Evolutionary conservation across 371 early-diverging fungal genomes (phyloP).

Genomic region (Mucor racemosus): DNA sequence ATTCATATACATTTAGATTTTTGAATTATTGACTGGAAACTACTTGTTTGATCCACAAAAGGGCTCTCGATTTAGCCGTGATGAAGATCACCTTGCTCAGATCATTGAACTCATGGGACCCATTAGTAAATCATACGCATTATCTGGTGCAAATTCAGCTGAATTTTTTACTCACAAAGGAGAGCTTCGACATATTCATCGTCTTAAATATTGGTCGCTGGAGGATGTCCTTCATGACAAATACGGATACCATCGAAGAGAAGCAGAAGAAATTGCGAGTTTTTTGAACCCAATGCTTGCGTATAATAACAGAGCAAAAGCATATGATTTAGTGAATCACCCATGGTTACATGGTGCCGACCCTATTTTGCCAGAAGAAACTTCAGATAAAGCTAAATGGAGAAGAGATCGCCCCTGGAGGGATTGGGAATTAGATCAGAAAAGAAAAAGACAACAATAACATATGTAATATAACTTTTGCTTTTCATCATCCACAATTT

Average conservation of each 20-base stretch:
- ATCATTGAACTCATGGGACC: constrained; percentile 92
- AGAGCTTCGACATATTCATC: constrained; percentile 84
- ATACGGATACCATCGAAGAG: constrained; percentile 64
- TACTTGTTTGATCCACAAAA: constrained; percentile 94
- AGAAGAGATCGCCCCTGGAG: constrained; percentile 40
- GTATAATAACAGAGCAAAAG: constrained; percentile 64
- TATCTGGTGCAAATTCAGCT: constrained; percentile 74
- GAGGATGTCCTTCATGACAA: constrained; percentile 86
- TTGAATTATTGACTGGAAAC: constrained; percentile 94
- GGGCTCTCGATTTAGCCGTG: constrained; percentile 81
- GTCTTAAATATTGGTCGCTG: constrained; percentile 82
- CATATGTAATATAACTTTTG: too few relatives aligned
- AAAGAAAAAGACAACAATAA: neutral
- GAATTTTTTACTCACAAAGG: constrained; percentile 83
- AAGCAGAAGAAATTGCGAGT: constrained; percentile 63
- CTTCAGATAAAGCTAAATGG: constrained; percentile 29
- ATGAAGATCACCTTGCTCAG: constrained; percentile 98
- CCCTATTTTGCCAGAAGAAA: constrained; percentile 43
- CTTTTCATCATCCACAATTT: too few relatives aligned
- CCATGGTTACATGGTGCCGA: constrained; percentile 62
- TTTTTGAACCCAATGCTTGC: constrained; percentile 80
- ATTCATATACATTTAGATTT: constrained; percentile 40
- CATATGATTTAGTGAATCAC: constrained; percentile 62
- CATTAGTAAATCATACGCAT: constrained; percentile 75
- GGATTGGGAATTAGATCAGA: constrained; percentile 41